Base-by-base conservation (phyloP, 371 early-diverging fungal species). In the Mucor indicus region DNA sequence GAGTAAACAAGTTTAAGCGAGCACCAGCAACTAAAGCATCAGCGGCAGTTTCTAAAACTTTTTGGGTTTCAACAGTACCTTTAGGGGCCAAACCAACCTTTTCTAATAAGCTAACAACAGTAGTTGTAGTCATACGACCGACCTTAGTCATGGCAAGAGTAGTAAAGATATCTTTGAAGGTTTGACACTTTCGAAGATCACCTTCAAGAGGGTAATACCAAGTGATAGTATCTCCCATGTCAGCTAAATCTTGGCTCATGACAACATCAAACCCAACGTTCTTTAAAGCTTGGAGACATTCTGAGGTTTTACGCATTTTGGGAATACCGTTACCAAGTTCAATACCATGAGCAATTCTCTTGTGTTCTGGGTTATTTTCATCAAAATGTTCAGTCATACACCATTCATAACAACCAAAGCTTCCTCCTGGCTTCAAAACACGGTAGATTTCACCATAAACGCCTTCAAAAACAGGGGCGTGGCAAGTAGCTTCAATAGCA, bases 401-500 rank as follows among this genome's bases (percentile, higher is more conserved):
- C 93, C 93, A 93, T 72, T 93, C 94, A 71, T 93, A 93, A 60
- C 85, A 78, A 16, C 90, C 91, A 77, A 91, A 91, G 44, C 69
- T 64, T 30, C 85, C 87, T 17, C 95, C 94, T 25, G 95, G 93
- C 73, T 92, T 93, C 45, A 95, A 59, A 15, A 91, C 86, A 30
- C 92, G 83, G 82, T 85, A 93, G 48, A 87, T 85, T 61, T 93
- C 89, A 20, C 81, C 72, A 60, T 93, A 93, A 35, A 88, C 91
- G 49, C 83, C 83, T 54, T 85, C 86, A 32, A 93, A 80, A 2
- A 77, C 70, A 10, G 86, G 87, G 0, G 89, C 87, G 49, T 89
- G 94, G 69, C 86, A 87, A 32, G 91, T 90, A 37, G 95, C 95
- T 75, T 95, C 95, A 60, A 95, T 90, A 25, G 92, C 92, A 57